Conservation (phyloP, 192 early-diverging fungal genomes). For the Gonapodya prolifera region DNA sequence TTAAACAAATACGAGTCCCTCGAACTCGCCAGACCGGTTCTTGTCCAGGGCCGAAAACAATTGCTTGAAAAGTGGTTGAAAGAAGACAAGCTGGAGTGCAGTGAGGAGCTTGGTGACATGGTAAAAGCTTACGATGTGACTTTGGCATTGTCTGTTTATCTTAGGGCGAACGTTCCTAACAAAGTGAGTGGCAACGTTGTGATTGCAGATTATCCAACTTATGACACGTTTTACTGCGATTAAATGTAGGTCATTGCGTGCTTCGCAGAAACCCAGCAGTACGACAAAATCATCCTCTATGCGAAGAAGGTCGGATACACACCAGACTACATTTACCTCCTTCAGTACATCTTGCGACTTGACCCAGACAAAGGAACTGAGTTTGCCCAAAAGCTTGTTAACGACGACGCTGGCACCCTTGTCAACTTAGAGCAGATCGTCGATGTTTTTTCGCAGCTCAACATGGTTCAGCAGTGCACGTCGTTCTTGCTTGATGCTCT, state of each 20-base stretch:
- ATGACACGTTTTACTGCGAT: background rate
- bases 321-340: constrained; percentile 81
- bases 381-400: constrained; percentile 79
- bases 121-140: constrained; percentile 81
- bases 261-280: constrained; percentile 93
- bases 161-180: constrained; percentile 82
- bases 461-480: constrained; percentile 93
- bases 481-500: constrained; percentile 92
- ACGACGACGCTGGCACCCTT: constrained; percentile 68
- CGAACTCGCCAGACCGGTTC: constrained; percentile 81
- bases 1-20: constrained; percentile 92
- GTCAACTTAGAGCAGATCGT: constrained; percentile 81
- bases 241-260: constrained; percentile 62
- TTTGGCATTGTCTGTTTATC: constrained; percentile 88
- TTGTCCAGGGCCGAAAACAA: constrained; percentile 80
- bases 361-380: constrained; percentile 89
- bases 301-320: constrained; percentile 86
- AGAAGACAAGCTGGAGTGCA: constrained; percentile 97
- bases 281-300: constrained; percentile 91
- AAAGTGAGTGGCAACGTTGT: constrained; percentile 39
- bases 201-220: background rate
- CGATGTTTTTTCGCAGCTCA: constrained; percentile 82
- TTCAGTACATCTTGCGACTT: constrained; percentile 80
- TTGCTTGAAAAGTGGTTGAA: constrained; percentile 97
- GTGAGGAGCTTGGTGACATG: constrained; percentile 95